Evolutionary conservation across 257 asterid species (phyloP).

Genomic region (Fraxinus quadrangulata): DNA sequence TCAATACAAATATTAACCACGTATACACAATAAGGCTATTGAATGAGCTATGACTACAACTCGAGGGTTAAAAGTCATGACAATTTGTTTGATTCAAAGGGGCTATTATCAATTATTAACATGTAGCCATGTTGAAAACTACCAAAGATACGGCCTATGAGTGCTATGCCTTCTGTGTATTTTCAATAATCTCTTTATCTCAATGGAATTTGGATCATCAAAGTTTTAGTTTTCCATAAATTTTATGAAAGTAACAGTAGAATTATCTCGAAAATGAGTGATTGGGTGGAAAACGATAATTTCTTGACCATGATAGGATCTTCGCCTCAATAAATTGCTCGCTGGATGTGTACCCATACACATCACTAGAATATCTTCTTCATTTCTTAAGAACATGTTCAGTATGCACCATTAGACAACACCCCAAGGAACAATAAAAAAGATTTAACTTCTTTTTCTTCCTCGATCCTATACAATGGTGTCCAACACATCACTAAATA

Average conservation of each 20-base stretch:
- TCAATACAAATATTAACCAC: neutral
- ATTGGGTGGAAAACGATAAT: neutral
- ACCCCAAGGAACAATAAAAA: neutral
- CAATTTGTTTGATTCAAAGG: constrained; percentile 25
- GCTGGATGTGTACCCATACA: too few species aligned
- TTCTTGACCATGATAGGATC: neutral
- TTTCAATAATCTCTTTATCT: neutral
- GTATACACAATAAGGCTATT: neutral
- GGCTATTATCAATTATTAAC: constrained; percentile 23
- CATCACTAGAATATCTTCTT: neutral
- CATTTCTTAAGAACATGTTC: neutral
- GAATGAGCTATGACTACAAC: neutral
- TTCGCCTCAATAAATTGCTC: too few species aligned
- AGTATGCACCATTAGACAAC: too few species aligned
- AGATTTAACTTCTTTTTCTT: neutral
- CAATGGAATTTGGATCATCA: neutral
- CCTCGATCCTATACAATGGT: neutral
- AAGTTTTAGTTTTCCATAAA: too few species aligned
- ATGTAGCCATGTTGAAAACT: constrained; percentile 29
- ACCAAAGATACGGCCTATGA: neutral
- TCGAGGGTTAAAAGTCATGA: neutral
- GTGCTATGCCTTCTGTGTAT: neutral
- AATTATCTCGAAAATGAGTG: neutral
- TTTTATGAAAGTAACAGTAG: neutral
- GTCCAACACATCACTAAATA: neutral